phyloP scores from a whole-genome alignment of 1,284 basidiomycete species.

The Ustilago cynodontis region DNA sequence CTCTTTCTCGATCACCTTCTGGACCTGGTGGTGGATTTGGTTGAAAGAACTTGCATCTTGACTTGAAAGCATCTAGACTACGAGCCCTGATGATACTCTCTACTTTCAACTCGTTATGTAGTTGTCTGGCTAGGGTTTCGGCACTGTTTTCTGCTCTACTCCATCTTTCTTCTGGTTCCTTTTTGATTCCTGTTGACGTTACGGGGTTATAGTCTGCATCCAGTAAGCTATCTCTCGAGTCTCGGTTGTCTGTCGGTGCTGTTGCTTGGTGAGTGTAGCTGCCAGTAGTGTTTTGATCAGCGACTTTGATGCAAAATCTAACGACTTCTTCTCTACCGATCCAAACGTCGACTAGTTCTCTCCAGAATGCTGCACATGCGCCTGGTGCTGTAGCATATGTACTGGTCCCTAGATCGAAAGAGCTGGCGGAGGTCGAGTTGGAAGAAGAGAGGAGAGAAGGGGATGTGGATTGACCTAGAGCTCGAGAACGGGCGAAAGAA shows the following conservation, averaged over 20 bases:
- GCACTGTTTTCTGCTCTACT: slow-evolving; percentile 29
- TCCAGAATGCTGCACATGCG: slow-evolving; percentile 59
- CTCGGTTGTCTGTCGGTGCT: neutral
- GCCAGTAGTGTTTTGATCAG: slow-evolving; percentile 17
- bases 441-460: slow-evolving; percentile 54
- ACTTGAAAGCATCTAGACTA: slow-evolving; percentile 63
- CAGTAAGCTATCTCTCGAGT: slow-evolving; percentile 26
- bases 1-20: slow-evolving; percentile 50
- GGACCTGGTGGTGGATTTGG: slow-evolving; percentile 21
- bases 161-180: slow-evolving; percentile 7
- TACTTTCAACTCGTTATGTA: slow-evolving; percentile 63
- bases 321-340: slow-evolving; percentile 61
- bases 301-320: slow-evolving; percentile 57
- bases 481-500: slow-evolving; percentile 54
- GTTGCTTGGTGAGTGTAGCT: neutral
- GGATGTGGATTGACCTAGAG: slow-evolving; percentile 49
- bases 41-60: slow-evolving; percentile 55
- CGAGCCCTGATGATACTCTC: slow-evolving; percentile 60
- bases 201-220: slow-evolving; percentile 47
- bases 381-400: slow-evolving; percentile 52
- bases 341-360: slow-evolving; percentile 60
- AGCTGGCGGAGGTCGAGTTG: slow-evolving; percentile 27
- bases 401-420: slow-evolving; percentile 55
- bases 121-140: slow-evolving; percentile 43
- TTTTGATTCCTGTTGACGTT: neutral